These are phyloP conservation scores for Biscutella auriculata DNA, from an alignment of 441 rosid species.

Conservation along the genomic window DNA sequence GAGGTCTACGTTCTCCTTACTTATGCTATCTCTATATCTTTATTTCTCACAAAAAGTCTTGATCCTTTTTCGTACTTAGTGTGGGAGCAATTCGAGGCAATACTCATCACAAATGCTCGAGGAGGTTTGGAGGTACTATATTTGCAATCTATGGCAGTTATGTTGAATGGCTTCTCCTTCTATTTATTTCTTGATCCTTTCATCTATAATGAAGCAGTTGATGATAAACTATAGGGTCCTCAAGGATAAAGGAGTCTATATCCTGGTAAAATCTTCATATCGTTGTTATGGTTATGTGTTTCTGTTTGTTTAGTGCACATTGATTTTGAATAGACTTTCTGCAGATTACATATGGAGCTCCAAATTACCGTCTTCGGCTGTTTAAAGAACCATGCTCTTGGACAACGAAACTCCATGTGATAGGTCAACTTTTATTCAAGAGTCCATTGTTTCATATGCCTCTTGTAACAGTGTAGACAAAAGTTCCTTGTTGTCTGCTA, in stretches of 20 bases:
- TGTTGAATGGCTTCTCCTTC: slow-evolving; percentile 4
- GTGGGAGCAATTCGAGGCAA: slow-evolving; percentile 57
- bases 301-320: neutral
- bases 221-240: slow-evolving; percentile 83
- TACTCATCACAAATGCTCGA: slow-evolving; percentile 58
- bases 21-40: neutral
- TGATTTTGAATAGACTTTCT: slow-evolving; percentile 10
- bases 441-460: neutral
- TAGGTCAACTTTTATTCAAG: slow-evolving; percentile 32
- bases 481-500: neutral
- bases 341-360: slow-evolving; percentile 86
- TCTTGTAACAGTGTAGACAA: neutral
- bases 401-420: slow-evolving; percentile 64
- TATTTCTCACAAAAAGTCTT: neutral
- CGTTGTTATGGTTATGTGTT: neutral
- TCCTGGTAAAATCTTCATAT: slow-evolving; percentile 38
- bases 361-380: slow-evolving; percentile 45
- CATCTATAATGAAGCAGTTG: slow-evolving; percentile 86
- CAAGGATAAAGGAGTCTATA: slow-evolving; percentile 77
- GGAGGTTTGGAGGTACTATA: slow-evolving; percentile 64
- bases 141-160: neutral
- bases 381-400: slow-evolving; percentile 44
- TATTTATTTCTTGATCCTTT: slow-evolving; percentile 51
- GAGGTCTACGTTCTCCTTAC: neutral
- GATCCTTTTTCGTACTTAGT: slow-evolving; percentile 26